Evolutionary conservation across 805 yeast species (phyloP), one percentile per base, ranked within the genome.

Genomic region (Vanderwaltozyma verrucispora): DNA sequence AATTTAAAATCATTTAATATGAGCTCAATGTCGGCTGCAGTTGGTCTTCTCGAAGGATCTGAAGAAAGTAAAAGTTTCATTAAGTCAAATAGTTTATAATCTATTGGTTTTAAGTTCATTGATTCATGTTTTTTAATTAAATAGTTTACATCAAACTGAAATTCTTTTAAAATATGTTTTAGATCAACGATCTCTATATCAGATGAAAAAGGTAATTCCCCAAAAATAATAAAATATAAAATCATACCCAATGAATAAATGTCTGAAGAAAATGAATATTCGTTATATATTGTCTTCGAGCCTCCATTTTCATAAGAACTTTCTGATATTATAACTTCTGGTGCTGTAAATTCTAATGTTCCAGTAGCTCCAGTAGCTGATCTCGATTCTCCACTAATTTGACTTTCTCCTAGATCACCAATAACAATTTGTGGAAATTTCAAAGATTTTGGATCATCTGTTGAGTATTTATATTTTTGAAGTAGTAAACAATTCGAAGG

Each of bases 341-440:
- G 96, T 0, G 95, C 95, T 16, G 86, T 77, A 49, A 77, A 87
- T 50, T 86, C 96, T 7, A 86, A 51, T 0, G 96, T 87, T 0
- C 96, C 96, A 0, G 96, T 87, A 30, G 77, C 73, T 0, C 96
- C 96, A 5, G 87, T 77, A 1, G 88, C 77, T 9, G 68, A 67
- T 33, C 87, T 63, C 30, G 54, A 59, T 18, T 70, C 75, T 12
- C 89, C 86, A 37, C 79, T 78, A 44, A 81, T 65, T 45, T 81
- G 83, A 6, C 92, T 83, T 56, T 87, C 96, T 3, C 96, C 96
- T 56, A 87, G 81, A 60, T 87, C 96, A 31, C 94, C 78, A 11
- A 87, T 88, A 12, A 85, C 65, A 2, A 84, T 73, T n/a, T 68
- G 71, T 0, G 95, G 95, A 11, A 79, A 63, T 15, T 14, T 15